Evolutionary conservation across 2,329 filamentous ascomycete species (phyloP).

Genomic region (Ophiostoma angusticollis): DNA sequence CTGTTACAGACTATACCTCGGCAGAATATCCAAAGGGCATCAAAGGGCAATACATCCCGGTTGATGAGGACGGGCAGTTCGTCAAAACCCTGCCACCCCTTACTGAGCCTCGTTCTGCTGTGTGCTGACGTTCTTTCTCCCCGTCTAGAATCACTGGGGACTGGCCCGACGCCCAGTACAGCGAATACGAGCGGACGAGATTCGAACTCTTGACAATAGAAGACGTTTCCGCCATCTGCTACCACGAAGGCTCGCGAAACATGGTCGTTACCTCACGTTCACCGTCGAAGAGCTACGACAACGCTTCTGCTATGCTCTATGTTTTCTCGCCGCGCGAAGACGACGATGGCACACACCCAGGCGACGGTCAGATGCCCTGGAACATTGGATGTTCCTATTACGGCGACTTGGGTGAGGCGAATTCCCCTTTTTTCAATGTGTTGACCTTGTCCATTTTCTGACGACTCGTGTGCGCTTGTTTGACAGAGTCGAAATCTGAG

Average conservation of each 20-base stretch:
- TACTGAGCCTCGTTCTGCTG: not conserved
- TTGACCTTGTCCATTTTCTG: too few relatives aligned
- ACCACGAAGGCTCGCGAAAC: slow-evolving; percentile 28
- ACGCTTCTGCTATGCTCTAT: slow-evolving; percentile 1
- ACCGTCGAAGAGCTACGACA: too few relatives aligned
- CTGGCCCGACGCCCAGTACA: not conserved
- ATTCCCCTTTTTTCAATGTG: too few relatives aligned
- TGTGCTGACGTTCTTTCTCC: not conserved
- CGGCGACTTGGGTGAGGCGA: too few relatives aligned
- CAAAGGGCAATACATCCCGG: slow-evolving; percentile 29
- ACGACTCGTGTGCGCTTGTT: too few relatives aligned
- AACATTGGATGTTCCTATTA: too few relatives aligned
- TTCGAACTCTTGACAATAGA: slow-evolving; percentile 9
- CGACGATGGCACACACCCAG: too few relatives aligned
- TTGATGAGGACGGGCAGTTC: slow-evolving; percentile 30
- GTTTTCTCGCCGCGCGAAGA: slow-evolving; percentile 7
- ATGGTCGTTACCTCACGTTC: slow-evolving; percentile 31
- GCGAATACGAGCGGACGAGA: not conserved
- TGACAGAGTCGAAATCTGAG: too few relatives aligned
- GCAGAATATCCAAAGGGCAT: slow-evolving; percentile 12
- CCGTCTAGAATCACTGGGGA: not conserved
- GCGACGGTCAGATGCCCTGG: too few relatives aligned
- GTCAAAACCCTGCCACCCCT: slow-evolving; percentile 3
- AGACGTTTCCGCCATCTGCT: slow-evolving; percentile 35
- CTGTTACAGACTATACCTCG: slow-evolving; percentile 19